phyloP scores from a whole-genome alignment of 495 filamentous ascomycete genomes.

The Neurospora sp. region DNA sequence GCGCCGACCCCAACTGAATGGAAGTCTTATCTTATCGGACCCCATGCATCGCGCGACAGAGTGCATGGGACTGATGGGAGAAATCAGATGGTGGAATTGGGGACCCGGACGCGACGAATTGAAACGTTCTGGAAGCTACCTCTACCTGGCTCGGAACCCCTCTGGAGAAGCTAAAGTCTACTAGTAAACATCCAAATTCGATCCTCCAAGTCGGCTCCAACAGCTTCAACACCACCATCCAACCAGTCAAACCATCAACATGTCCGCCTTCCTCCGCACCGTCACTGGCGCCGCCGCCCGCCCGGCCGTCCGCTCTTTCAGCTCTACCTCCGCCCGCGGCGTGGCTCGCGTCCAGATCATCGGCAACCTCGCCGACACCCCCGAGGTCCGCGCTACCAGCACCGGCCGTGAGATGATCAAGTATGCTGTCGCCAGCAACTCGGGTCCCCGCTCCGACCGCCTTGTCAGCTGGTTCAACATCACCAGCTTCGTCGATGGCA shows the following conservation, averaged over 20 bases:
- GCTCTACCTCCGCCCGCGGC: conserved; percentile 44
- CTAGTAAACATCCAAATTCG: neutral
- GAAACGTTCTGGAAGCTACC: neutral
- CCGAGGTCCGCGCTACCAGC: conserved; percentile 56
- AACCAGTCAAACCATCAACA: conserved; percentile 4
- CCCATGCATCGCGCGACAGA: neutral
- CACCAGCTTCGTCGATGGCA: conserved; percentile 52
- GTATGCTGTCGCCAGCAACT: conserved; percentile 54
- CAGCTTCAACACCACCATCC: neutral
- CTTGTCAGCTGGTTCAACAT: conserved; percentile 72
- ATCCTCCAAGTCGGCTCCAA: neutral
- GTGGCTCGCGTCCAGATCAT: conserved; percentile 59
- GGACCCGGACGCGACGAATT: neutral
- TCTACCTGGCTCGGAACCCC: neutral
- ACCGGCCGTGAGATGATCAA: conserved; percentile 57
- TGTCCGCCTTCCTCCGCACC: conserved; percentile 37
- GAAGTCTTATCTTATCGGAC: neutral
- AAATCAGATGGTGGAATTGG: neutral
- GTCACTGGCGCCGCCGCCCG: conserved; percentile 23
- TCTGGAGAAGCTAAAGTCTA: neutral
- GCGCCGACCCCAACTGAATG: neutral
- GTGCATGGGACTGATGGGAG: neutral
- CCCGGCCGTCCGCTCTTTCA: conserved; percentile 42
- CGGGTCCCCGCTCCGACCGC: conserved; percentile 49
- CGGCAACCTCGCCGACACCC: conserved; percentile 60